Evolutionary conservation across 106 monocot species (phyloP).

Genomic region (Dioscorea zingiberensis): DNA sequence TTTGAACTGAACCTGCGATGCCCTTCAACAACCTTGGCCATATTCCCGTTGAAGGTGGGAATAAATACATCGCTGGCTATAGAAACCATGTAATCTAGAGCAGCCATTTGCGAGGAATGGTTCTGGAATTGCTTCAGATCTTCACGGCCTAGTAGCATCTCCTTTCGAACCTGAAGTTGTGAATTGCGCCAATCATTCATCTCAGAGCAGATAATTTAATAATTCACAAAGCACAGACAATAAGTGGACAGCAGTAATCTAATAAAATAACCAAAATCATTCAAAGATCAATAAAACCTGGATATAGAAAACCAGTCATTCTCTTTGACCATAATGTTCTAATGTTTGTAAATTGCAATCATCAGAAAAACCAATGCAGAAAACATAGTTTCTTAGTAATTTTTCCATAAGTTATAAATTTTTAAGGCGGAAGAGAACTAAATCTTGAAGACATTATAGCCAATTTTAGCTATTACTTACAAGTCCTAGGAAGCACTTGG

Average conservation of each 20-base stretch:
- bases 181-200: background rate
- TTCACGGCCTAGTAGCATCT: constrained; percentile 49
- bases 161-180: constrained; percentile 51
- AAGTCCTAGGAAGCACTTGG: constrained; percentile 63
- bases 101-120: constrained; percentile 83
- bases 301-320: too few species aligned
- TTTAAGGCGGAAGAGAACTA: too few species aligned
- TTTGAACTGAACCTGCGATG: constrained; percentile 46
- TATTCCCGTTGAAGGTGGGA: constrained; percentile 79
- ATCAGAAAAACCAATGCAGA: background rate
- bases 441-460: background rate
- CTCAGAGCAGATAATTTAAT: background rate
- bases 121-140: constrained; percentile 60
- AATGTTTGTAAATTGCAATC: too few species aligned
- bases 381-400: background rate
- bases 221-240: background rate
- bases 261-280: too few species aligned
- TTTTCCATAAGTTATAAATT: background rate
- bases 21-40: constrained; percentile 85
- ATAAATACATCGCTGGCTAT: constrained; percentile 60
- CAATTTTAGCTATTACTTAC: constrained; percentile 28
- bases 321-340: too few species aligned
- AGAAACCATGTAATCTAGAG: constrained; percentile 77
- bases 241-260: background rate
- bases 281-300: too few species aligned